A percentile compares a stretch with the other conserved stretches of the same genome.
Conservation (phyloP, 176 grass and related monocot species). For the Bonia amplexicaulis region DNA sequence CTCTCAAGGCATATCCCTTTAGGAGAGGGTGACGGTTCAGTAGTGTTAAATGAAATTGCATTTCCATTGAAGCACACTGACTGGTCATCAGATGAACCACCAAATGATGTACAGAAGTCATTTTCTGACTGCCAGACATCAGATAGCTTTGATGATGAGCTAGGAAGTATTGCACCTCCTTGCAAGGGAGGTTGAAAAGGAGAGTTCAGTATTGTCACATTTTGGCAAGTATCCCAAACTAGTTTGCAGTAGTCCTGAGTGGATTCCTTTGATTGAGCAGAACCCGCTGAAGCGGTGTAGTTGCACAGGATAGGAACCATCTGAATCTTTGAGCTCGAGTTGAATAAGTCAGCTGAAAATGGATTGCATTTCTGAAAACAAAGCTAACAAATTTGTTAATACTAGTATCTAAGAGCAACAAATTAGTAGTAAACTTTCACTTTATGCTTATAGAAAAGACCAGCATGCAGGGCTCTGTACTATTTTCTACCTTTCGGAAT, state of each 20-base stretch:
- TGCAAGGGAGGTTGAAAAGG: slow-evolving; percentile 62
- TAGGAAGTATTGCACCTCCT: slow-evolving; percentile 39
- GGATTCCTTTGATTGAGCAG: slow-evolving; percentile 54
- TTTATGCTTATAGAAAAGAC: no score
- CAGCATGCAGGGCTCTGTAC: no score
- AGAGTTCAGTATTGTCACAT: slow-evolving; percentile 61
- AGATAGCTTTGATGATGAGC: slow-evolving; percentile 50
- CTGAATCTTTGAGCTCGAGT: slow-evolving; percentile 32
- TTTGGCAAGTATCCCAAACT: slow-evolving; percentile 75
- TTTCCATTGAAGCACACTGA: slow-evolving; percentile 72
- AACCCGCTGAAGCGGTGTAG: slow-evolving; percentile 7
- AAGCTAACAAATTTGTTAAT: no score
- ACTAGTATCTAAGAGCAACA: no score
- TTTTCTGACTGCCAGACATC: slow-evolving; percentile 71
- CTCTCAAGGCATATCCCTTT: slow-evolving; percentile 90
- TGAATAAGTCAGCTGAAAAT: slow-evolving; percentile 45
- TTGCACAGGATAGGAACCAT: slow-evolving; percentile 72
- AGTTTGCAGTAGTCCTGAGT: slow-evolving; percentile 51
- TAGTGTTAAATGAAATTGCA: slow-evolving; percentile 63
- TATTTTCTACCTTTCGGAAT: no score
- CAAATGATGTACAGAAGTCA: slow-evolving; percentile 74
- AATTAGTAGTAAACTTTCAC: no score
- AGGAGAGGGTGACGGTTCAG: slow-evolving; percentile 38
- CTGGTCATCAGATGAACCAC: slow-evolving; percentile 46
- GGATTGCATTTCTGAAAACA: no score